These are phyloP conservation scores for Schizophyllum amplum DNA, from an alignment of 1,284 basidiomycete species.

Conservation along the genomic window DNA sequence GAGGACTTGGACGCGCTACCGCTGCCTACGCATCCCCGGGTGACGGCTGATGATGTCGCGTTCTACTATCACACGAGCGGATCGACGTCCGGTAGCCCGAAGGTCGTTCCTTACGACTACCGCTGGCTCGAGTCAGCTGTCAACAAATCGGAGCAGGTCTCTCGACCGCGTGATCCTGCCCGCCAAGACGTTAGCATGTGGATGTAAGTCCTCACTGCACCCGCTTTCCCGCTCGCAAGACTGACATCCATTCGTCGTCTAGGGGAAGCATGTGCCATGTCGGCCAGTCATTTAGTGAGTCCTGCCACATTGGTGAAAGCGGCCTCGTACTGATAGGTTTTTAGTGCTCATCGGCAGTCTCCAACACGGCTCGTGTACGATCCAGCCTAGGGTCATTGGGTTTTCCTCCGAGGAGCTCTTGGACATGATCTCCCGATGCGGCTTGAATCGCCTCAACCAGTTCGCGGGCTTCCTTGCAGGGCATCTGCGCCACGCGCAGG, in stretches of 20 bases:
- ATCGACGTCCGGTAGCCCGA: slow-evolving; percentile 60
- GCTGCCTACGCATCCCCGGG: slow-evolving; percentile 12
- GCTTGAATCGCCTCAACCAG: slow-evolving; percentile 45
- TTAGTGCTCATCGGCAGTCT: slow-evolving; percentile 42
- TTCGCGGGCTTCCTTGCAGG: slow-evolving; percentile 45
- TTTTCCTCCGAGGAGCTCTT: slow-evolving; percentile 47
- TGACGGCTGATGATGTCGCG: slow-evolving; percentile 30
- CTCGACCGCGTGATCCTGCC: slow-evolving; percentile 26
- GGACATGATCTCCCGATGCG: slow-evolving; percentile 44
- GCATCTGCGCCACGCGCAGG: slow-evolving; percentile 41
- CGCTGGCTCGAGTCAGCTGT: slow-evolving; percentile 44
- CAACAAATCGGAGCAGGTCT: slow-evolving; percentile 32
- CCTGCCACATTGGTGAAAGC: slow-evolving; percentile 6
- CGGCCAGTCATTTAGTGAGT: slow-evolving; percentile 38
- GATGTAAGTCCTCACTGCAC: slow-evolving; percentile 30
- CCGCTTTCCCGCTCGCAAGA: slow-evolving; percentile 9
- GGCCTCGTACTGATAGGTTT: not conserved
- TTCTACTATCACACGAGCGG: slow-evolving; percentile 66
- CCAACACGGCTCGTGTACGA: slow-evolving; percentile 46
- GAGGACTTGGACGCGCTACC: slow-evolving; percentile 32
- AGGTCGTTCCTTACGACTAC: slow-evolving; percentile 55
- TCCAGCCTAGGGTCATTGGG: slow-evolving; percentile 41
- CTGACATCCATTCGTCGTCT: slow-evolving; percentile 15
- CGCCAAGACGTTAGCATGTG: slow-evolving; percentile 41
- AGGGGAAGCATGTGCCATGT: slow-evolving; percentile 48